Base-by-base conservation (phyloP, 441 rosid genomes). In the Populus hybrid region DNA sequence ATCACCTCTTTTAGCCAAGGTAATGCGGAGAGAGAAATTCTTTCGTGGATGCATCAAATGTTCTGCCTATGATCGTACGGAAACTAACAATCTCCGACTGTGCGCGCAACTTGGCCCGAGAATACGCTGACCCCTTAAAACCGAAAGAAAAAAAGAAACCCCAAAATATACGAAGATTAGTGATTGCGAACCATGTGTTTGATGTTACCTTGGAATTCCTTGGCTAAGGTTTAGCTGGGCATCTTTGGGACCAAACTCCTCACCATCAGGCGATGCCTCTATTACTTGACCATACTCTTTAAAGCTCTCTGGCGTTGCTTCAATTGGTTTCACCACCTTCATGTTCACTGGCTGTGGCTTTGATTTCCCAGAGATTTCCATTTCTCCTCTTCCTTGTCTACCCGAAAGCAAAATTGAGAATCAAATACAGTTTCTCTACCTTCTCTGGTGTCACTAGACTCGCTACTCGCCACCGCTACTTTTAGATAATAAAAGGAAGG, bases 181-280 rank as follows among this genome's bases (percentile, higher is more conserved):
- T 21, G 64, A 46, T 8, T 40, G 2, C 6, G 40, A 28, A 34
- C 0, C 16, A 12, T 30, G 9, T 11, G 21, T 23, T 8, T 21
- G 5, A 8, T 16, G 10, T 36, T 61, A 91, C 96, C 98, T 88
- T 63, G 97, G 98, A 72, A 46, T 83, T 83, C 97, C 98, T 65
- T 76, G 84, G 81, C 81, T 84, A 77, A 92, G 93, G 76, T 94
- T 88, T 64, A 92, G 82, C 67, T 90, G 96, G 67, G 97, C 97
- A 75, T 94, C 98, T 68, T 81, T 75, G 61, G 97, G 97, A 74
- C 96, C 94, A 75, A 85, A 92, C 71, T 69, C 75, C n/a, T 82
- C 89, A 20, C 90, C 90, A 66, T 92, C 97, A 12, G 85, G 71
- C 28, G 90, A 84, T 20, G 92, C 77, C 70, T 87, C 89, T 71